A percentile compares a stretch with the other conserved stretches of the same genome.
Evolutionary conservation across 768 basidiomycete species (phyloP).

Genomic region (Pholiota conissans): DNA sequence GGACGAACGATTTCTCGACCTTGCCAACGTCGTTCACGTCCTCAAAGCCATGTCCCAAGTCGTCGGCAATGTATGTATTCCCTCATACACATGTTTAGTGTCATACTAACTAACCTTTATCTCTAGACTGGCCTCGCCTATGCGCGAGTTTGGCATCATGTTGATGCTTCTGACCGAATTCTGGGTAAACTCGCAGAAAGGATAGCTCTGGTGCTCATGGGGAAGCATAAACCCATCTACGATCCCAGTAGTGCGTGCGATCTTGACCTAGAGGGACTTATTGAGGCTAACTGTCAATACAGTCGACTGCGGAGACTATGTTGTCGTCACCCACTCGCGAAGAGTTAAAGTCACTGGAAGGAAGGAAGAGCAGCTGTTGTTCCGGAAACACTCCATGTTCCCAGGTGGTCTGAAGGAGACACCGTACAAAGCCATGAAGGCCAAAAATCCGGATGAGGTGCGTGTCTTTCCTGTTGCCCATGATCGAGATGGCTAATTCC

Average conservation of each 20-base stretch:
- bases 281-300: background rate
- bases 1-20: slow-evolving; percentile 1
- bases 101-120: background rate
- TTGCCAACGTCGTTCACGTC: slow-evolving; percentile 15
- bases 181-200: slow-evolving; percentile 93
- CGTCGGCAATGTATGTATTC: slow-evolving; percentile 70
- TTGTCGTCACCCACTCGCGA: slow-evolving; percentile 89
- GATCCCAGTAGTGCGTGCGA: slow-evolving; percentile 76
- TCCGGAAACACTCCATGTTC: slow-evolving; percentile 88
- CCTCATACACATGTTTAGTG: background rate
- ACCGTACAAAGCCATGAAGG: slow-evolving; percentile 81
- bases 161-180: slow-evolving; percentile 87
- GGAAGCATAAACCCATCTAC: slow-evolving; percentile 98
- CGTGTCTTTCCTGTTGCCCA: slow-evolving; percentile 25
- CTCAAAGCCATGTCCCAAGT: slow-evolving; percentile 68
- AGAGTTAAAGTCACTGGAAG: slow-evolving; percentile 85
- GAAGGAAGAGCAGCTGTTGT: slow-evolving; percentile 86
- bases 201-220: slow-evolving; percentile 96
- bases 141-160: slow-evolving; percentile 95
- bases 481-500: background rate
- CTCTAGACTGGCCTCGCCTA: slow-evolving; percentile 90
- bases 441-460: slow-evolving; percentile 87
- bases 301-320: slow-evolving; percentile 99
- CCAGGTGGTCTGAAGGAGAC: slow-evolving; percentile 94
- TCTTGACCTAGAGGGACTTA: background rate